Evolutionary conservation across 2,329 filamentous ascomycete species (phyloP).

Genomic region (Diplodia intermedia): DNA sequence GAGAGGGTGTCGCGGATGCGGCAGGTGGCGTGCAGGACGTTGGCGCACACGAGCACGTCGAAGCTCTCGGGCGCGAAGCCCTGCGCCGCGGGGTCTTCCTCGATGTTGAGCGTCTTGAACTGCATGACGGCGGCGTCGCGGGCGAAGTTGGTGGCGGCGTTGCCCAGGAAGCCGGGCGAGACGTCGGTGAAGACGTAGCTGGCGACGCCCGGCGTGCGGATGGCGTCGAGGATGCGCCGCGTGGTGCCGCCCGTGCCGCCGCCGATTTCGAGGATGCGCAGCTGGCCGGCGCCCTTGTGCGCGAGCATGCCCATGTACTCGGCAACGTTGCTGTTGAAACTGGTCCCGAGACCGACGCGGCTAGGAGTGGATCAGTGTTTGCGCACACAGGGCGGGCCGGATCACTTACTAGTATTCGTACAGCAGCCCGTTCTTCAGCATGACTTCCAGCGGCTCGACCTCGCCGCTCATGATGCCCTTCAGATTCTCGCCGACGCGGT

Average conservation of each 20-base stretch:
- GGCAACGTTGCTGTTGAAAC: constrained; percentile 19
- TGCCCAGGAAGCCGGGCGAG: constrained; percentile 37
- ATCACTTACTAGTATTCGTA: constrained; percentile 13
- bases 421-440: constrained; percentile 15
- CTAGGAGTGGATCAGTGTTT: background rate
- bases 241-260: constrained; percentile 35
- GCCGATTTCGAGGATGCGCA: constrained; percentile 32
- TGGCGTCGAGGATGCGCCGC: constrained; percentile 2
- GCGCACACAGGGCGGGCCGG: no score
- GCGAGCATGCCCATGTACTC: constrained; percentile 7
- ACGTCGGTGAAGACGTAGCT: constrained; percentile 39
- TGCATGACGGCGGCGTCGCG: constrained; percentile 11
- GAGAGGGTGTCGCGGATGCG: constrained; percentile 31
- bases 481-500: background rate
- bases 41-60: constrained; percentile 28
- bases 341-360: constrained; percentile 9
- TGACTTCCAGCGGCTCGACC: constrained; percentile 9
- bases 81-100: constrained; percentile 23
- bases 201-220: background rate
- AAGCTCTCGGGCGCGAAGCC: constrained; percentile 24
- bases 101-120: constrained; percentile 31
- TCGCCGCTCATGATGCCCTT: background rate
- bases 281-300: constrained; percentile 4
- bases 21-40: constrained; percentile 34
- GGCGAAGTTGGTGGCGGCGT: constrained; percentile 13